These are phyloP conservation scores for Backusella morwellensis DNA, from an alignment of 192 early-diverging fungal species.

Conservation along the genomic window DNA sequence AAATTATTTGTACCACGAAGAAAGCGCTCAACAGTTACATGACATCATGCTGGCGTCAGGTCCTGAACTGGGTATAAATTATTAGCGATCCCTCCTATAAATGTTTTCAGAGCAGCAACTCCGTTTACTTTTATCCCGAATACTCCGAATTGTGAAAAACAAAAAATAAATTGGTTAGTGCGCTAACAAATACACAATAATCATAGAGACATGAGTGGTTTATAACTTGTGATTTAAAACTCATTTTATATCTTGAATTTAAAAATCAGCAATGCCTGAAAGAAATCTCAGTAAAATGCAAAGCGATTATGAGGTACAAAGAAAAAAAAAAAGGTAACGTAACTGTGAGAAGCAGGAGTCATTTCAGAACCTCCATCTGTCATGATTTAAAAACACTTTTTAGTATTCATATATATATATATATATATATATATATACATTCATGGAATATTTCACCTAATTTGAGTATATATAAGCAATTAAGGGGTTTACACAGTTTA, in stretches of 20 bases:
- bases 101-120: not conserved
- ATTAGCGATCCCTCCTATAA: not conserved
- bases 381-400: not conserved
- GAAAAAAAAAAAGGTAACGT: not conserved
- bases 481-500: not conserved
- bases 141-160: not conserved
- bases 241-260: not conserved
- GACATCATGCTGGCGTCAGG: not conserved
- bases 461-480: not conserved
- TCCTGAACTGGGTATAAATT: not conserved
- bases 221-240: not conserved
- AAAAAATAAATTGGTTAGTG: not conserved
- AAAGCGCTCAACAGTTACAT: not conserved
- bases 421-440: not conserved
- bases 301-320: not conserved
- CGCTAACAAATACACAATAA: not conserved
- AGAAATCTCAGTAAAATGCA: not conserved
- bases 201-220: not conserved
- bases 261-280: not conserved
- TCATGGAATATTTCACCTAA: conserved; percentile 2
- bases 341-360: not conserved
- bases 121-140: not conserved
- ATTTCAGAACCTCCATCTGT: not conserved
- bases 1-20: not conserved
- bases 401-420: not conserved